Base-by-base conservation (phyloP, 2,329 filamentous ascomycete genomes). In the Cephalotrichum gorgonifer region DNA sequence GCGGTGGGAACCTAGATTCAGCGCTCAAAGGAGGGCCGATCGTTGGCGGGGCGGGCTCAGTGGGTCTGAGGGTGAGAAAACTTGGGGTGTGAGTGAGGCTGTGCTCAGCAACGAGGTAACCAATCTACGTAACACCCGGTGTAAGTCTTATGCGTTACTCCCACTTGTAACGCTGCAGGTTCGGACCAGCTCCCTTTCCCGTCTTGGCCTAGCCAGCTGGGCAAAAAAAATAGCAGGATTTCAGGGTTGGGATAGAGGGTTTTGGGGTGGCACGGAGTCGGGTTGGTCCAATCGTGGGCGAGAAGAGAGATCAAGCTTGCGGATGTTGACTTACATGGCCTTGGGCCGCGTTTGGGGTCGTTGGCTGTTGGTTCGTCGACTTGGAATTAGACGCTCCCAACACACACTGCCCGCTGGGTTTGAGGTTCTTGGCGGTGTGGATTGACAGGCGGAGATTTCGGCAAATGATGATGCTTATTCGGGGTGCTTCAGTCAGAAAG, bases 401-500 rank as follows among this genome's bases (percentile, higher is more conserved):
- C n/a, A n/a, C n/a, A n/a, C n/a, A n/a, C n/a, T n/a, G n/a, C n/a
- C n/a, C 4, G 6, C 23, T 35, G 39, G 23, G 23, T 17, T 22
- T 31, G 23, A 17, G 22, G 27, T 45, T 38, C 46, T 43, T 48
- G 46, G 46, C 46, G 31, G 27, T 11, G 39, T 12, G n/a, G 26
- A 42, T 12, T 48, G 46, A 48, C 43, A 48, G 35, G 46, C 26
- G 30, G 35, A n/a, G 20, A n/a, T 23, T 31, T 43, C 46, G 46
- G 46, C 15, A 48, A 43, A 48, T 15, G 28, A 46, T 46, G 35
- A 20, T 48, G 46, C 46, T 48, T 48, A 27, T 43, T 48, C 22
- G 38, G 45, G 45, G 38, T 31, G 26, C 26, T 35, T 23, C 43
- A 45, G 26, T 6, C 3, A 15, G 26, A 14, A 17, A 12, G 43